phyloP scores from a whole-genome alignment of 2,329 filamentous ascomycete genomes.

The Fusarium heterosporum region DNA sequence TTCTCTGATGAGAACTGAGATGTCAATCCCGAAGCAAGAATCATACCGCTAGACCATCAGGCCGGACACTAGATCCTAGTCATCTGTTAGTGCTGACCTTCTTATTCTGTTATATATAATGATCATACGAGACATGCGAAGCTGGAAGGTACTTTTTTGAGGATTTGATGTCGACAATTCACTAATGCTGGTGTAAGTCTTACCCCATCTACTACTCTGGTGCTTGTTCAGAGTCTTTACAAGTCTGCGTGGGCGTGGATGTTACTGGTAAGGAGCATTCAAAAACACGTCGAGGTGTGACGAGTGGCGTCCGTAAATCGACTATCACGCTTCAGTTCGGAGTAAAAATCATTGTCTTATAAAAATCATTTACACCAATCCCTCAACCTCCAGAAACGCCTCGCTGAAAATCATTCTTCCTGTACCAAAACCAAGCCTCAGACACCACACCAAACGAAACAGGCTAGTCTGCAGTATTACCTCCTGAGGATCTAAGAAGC shows the following conservation, averaged over 20 bases:
- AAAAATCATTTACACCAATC: constrained; percentile 10
- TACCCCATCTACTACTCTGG: not conserved
- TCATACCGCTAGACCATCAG: constrained; percentile 39
- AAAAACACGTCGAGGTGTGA: not conserved
- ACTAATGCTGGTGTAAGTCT: not conserved
- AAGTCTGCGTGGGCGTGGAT: not conserved
- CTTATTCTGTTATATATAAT: accelerated
- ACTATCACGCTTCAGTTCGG: not conserved
- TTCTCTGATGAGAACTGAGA: constrained; percentile 18
- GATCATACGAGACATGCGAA: accelerated
- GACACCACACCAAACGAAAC: not conserved
- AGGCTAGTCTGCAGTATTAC: not conserved
- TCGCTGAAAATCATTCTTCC: constrained; percentile 17
- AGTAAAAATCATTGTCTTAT: not conserved
- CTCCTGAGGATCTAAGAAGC: constrained; percentile 3
- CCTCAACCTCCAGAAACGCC: constrained; percentile 35
- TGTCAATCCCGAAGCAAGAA: constrained; percentile 37
- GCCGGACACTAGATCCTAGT: constrained; percentile 33
- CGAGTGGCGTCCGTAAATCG: not conserved
- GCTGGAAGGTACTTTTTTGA: accelerated
- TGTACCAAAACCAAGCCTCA: not conserved
- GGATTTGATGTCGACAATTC: too few relatives aligned
- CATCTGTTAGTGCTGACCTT: not conserved
- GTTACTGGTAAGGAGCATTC: not conserved
- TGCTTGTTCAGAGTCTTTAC: not conserved